Base-by-base conservation (phyloP, 805 yeast species). In the Zygoascus bituminiphila region DNA sequence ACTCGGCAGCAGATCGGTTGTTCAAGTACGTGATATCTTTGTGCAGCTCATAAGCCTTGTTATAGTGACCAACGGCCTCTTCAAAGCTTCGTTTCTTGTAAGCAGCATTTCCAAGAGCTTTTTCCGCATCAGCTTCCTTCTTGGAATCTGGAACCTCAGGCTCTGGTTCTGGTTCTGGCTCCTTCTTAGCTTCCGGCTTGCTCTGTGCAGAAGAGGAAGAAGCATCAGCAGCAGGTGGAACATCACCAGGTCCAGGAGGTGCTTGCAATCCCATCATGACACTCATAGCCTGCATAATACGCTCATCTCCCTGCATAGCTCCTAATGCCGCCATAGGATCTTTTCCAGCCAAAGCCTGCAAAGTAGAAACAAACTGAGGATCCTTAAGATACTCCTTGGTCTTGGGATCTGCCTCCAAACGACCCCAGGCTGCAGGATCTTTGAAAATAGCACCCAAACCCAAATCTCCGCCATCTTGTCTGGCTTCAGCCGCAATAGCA, bases 1-100 rank as follows among this genome's bases (percentile, higher is more conserved):
- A 93, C 69, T 93, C 96, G 29, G 98, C 99, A 49, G 99, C 98
- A 36, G 98, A 93, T 61, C 94, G 81, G 75, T 93, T 93, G 74
- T 94, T 93, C 65, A 93, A 75, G 65, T 84, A 93, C 0, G 98
- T 91, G 61, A 91, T 87, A 64, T 93, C 98, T 62, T 81, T 76
- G 69, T 73, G 68, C 19, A 80, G 64, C 29, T 81, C 84, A 84
- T 88, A 93, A 1, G 99, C 99, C 62, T 81, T 76, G 63, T 85
- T 73, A 70, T 93, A 93, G 53, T 79, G 72, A 49, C 71, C 87
- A 63, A 93, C 91, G 40, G 99, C 98, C 61, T 84, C 95, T 62
- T 88, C 96, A 57, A 93, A 93, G 61, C 88, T 74, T 64, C 84
- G 84, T 56, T 81, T 73, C 69, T 93, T 93, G 76, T 93, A 93